A percentile compares a stretch with the other conserved stretches of the same genome.
Conservation (phyloP, 257 asterid genomes). For the Echium plantagineum region DNA sequence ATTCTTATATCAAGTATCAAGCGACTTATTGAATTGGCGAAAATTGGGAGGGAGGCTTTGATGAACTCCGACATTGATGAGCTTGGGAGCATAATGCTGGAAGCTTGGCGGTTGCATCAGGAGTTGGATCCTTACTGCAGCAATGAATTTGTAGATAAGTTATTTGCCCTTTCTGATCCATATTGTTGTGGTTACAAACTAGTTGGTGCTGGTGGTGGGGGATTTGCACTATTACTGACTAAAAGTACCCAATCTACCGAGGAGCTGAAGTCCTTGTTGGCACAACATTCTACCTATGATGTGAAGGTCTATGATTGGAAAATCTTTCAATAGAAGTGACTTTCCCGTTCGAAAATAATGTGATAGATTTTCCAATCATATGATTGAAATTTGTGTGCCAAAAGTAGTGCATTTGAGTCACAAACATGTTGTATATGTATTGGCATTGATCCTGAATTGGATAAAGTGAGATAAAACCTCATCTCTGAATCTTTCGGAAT, state of each 20-base stretch:
- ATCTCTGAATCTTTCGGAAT: too few species aligned
- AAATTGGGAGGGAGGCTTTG: constrained; percentile 77
- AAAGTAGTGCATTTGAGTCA: too few species aligned
- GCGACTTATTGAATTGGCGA: constrained; percentile 81
- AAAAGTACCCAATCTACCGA: constrained; percentile 56
- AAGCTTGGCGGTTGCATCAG: constrained; percentile 95
- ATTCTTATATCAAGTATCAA: constrained; percentile 82
- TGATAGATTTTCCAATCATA: too few species aligned
- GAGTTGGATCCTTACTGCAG: constrained; percentile 98
- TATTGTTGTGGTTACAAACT: constrained; percentile 84
- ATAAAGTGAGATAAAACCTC: too few species aligned
- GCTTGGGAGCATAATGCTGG: constrained; percentile 63
- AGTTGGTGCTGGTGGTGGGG: constrained; percentile 99
- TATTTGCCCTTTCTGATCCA: constrained; percentile 50
- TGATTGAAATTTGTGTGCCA: too few species aligned
- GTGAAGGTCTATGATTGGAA: constrained; percentile 66
- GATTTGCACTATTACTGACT: constrained; percentile 74
- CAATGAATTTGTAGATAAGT: constrained; percentile 69
- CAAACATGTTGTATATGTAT: too few species aligned
- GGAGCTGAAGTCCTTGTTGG: constrained; percentile 34
- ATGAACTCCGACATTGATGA: constrained; percentile 74
- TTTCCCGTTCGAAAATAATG: too few species aligned
- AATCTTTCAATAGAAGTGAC: constrained; percentile 32
- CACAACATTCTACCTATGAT: constrained; percentile 37
- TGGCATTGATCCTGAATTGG: too few species aligned